Evolutionary conservation across 176 grass and related monocot species (phyloP).

Genomic region (Oryza meyeriana): DNA sequence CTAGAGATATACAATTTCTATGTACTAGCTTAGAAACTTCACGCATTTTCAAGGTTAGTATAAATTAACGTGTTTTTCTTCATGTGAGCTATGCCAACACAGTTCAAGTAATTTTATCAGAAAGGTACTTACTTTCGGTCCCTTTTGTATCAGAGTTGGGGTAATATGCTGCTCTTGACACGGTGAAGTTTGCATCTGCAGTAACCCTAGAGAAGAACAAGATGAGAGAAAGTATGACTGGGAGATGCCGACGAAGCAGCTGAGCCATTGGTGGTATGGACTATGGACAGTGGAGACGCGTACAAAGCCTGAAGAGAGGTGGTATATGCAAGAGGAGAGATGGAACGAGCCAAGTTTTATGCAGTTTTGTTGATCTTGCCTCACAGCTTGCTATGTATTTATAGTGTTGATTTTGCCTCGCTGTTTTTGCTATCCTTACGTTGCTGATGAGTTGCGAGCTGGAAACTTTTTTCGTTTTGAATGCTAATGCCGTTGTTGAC

Average conservation of each 20-base stretch:
- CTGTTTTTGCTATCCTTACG: neutral
- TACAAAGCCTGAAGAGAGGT: neutral
- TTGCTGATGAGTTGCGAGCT: neutral
- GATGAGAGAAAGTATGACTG: slow-evolving; percentile 8
- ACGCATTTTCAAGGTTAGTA: neutral
- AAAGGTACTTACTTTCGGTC: slow-evolving; percentile 39
- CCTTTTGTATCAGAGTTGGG: slow-evolving; percentile 47
- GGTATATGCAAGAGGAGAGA: neutral
- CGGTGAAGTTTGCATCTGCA: slow-evolving; percentile 44
- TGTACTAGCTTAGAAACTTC: neutral
- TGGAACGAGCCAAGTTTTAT: neutral
- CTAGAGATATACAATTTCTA: neutral
- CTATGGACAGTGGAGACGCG: neutral
- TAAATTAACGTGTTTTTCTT: neutral
- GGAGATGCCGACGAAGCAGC: neutral
- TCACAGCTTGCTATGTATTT: neutral
- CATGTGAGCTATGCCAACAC: neutral
- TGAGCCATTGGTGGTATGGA: slow-evolving; percentile 4
- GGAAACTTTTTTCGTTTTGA: neutral
- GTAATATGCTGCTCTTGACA: slow-evolving; percentile 73
- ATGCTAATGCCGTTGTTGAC: slow-evolving; percentile 26
- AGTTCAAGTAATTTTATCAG: slow-evolving; percentile 3
- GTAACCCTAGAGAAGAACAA: slow-evolving; percentile 17
- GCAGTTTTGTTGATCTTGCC: neutral
- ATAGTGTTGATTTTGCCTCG: neutral